Percentiles rank a stretch among this genome's conserved stretches.
These are phyloP conservation scores for Thielaviopsis ethacetica DNA, from an alignment of 2,329 filamentous ascomycete species.

Conservation along the genomic window DNA sequence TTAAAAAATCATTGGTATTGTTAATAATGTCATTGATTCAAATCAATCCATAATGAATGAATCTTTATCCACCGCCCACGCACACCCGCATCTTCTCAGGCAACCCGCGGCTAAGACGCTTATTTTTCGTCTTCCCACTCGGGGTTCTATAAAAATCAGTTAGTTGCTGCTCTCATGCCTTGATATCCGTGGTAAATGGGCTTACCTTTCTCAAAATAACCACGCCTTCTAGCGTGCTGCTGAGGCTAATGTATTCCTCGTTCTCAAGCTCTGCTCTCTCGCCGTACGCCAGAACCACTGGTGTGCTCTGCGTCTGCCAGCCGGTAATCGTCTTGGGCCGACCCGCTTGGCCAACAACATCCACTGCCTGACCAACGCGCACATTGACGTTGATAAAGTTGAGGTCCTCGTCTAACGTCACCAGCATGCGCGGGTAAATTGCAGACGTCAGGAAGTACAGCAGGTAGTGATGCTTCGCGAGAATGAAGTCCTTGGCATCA, in stretches of 20 bases:
- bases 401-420: slow-evolving; percentile 88
- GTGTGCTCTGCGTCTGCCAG: slow-evolving; percentile 99
- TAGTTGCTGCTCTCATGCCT: background rate
- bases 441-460: slow-evolving; percentile 94
- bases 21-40: slow-evolving; percentile 6
- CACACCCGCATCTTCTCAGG: background rate
- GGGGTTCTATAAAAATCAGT: slow-evolving; percentile 4
- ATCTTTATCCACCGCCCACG: background rate
- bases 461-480: slow-evolving; percentile 62
- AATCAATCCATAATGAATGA: background rate
- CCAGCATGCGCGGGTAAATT: slow-evolving; percentile 91
- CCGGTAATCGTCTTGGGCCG: slow-evolving; percentile 97
- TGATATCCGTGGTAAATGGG: background rate
- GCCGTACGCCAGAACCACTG: slow-evolving; percentile 82
- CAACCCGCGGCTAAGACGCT: background rate
- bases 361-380: slow-evolving; percentile 90
- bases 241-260: slow-evolving; percentile 88
- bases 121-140: slow-evolving; percentile 10
- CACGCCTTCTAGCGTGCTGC: slow-evolving; percentile 79
- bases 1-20: slow-evolving; percentile 10
- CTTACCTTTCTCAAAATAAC: slow-evolving; percentile 93
- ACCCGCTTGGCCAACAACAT: slow-evolving; percentile 93
- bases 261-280: slow-evolving; percentile 95
- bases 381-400: slow-evolving; percentile 92
- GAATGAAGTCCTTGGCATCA: slow-evolving; percentile 75